Evolutionary conservation across 768 basidiomycete species (phyloP).

Genomic region (Auricularia sp.): DNA sequence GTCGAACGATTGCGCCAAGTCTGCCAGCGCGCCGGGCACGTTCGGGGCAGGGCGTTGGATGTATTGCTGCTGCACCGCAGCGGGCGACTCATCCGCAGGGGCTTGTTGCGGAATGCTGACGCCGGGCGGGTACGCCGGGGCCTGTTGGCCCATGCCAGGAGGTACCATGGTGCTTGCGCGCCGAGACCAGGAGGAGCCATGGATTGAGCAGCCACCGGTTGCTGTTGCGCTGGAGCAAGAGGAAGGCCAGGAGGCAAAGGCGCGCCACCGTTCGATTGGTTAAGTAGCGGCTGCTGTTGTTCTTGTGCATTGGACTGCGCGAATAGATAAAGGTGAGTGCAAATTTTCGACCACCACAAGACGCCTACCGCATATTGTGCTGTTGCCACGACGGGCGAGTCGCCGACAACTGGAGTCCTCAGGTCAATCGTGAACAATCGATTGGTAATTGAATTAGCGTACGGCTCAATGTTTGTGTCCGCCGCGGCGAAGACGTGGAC

Average conservation of each 20-base stretch:
- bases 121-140: background rate
- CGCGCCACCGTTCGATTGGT: background rate
- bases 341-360: background rate
- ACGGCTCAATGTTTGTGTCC: slow-evolving; percentile 9
- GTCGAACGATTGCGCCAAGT: slow-evolving; percentile 91
- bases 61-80: slow-evolving; percentile 30
- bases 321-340: too few species aligned
- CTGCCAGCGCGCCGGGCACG: slow-evolving; percentile 81
- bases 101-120: background rate
- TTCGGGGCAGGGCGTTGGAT: slow-evolving; percentile 23
- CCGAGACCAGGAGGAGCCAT: background rate
- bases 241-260: background rate
- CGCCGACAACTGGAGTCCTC: background rate
- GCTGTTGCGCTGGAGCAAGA: background rate
- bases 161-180: background rate
- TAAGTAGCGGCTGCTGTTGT: background rate
- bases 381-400: background rate
- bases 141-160: background rate
- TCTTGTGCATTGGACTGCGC: background rate
- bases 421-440: background rate
- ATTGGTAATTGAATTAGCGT: background rate
- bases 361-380: background rate
- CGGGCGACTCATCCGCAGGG: background rate
- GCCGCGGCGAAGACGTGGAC: slow-evolving; percentile 53
- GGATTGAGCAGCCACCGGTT: background rate